Evolutionary conservation across 345 rosid genomes (phyloP).

Genomic region (Aurinia saxatilis): DNA sequence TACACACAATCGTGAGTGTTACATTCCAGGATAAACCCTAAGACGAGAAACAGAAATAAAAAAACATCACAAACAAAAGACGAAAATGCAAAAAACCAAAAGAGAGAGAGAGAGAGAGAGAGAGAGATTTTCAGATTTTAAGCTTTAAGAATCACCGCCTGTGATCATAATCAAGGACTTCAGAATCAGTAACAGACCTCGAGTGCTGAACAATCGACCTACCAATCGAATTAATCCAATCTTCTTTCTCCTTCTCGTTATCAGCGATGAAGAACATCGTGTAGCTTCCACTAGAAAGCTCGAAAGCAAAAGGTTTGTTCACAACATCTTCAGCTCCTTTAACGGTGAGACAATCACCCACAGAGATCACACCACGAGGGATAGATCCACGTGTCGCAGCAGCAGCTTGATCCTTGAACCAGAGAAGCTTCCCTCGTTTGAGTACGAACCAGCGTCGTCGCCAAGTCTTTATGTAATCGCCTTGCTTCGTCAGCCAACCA

Average conservation of each 20-base stretch:
- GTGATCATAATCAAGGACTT: conserved; percentile 52
- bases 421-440: conserved; percentile 72
- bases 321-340: conserved; percentile 83
- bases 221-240: conserved; percentile 89
- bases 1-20: not conserved
- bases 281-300: conserved; percentile 48
- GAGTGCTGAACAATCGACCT: conserved; percentile 80
- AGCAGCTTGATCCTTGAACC: conserved; percentile 66
- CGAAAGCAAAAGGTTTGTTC: conserved; percentile 68
- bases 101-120: too few relatives aligned
- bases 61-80: not conserved
- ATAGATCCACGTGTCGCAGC: conserved; percentile 37
- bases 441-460: conserved; percentile 83
- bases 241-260: conserved; percentile 75
- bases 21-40: not conserved
- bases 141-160: conserved; percentile 13
- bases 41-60: conserved; percentile 5
- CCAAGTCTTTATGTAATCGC: conserved; percentile 85
- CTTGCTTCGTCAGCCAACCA: conserved; percentile 76
- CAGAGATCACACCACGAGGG: conserved; percentile 73
- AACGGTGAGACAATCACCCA: conserved; percentile 62
- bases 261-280: conserved; percentile 81
- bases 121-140: not conserved
- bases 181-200: conserved; percentile 69
- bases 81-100: not conserved